phyloP scores from a whole-genome alignment of 495 filamentous ascomycete genomes.

The Penicillium maclennaniae region DNA sequence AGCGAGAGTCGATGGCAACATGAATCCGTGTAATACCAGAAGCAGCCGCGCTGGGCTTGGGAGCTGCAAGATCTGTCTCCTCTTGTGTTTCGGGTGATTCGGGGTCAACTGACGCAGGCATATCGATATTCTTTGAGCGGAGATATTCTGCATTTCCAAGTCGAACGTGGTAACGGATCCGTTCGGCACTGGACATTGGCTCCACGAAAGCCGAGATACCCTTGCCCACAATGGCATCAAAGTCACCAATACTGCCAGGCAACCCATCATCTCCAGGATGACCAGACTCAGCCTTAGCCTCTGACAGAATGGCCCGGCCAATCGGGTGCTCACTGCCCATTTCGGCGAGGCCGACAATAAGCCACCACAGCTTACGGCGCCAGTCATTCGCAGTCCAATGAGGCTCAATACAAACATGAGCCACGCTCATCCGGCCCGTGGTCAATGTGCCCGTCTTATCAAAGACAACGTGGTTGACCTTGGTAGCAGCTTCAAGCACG shows the following conservation, averaged over 20 bases:
- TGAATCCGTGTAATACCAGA: slow-evolving; percentile 85
- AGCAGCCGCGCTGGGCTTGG: slow-evolving; percentile 28
- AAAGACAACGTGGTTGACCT: slow-evolving; percentile 90
- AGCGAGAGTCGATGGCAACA: slow-evolving; percentile 76
- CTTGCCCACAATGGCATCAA: slow-evolving; percentile 77
- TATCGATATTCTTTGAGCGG: slow-evolving; percentile 56
- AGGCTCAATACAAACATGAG: slow-evolving; percentile 59
- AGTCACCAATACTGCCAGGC: slow-evolving; percentile 79
- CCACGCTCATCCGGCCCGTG: slow-evolving; percentile 89
- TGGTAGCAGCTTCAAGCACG: slow-evolving; percentile 87
- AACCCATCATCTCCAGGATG: slow-evolving; percentile 68
- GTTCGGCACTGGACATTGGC: slow-evolving; percentile 61
- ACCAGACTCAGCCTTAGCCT: slow-evolving; percentile 69
- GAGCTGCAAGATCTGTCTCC: slow-evolving; percentile 16
- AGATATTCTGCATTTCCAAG: slow-evolving; percentile 81
- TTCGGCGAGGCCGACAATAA: slow-evolving; percentile 86
- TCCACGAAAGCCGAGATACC: slow-evolving; percentile 82
- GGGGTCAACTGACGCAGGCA: slow-evolving; percentile 61
- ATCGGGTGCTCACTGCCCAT: slow-evolving; percentile 94
- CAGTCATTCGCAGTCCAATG: slow-evolving; percentile 66
- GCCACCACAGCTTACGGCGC: slow-evolving; percentile 84
- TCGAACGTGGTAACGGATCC: slow-evolving; percentile 68
- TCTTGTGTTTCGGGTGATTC: slow-evolving; percentile 25
- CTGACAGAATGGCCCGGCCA: slow-evolving; percentile 73
- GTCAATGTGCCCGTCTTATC: slow-evolving; percentile 98